phyloP scores from a whole-genome alignment of 2,329 filamentous ascomycete species.

The Immersiporthe knoxdaviesiana region DNA sequence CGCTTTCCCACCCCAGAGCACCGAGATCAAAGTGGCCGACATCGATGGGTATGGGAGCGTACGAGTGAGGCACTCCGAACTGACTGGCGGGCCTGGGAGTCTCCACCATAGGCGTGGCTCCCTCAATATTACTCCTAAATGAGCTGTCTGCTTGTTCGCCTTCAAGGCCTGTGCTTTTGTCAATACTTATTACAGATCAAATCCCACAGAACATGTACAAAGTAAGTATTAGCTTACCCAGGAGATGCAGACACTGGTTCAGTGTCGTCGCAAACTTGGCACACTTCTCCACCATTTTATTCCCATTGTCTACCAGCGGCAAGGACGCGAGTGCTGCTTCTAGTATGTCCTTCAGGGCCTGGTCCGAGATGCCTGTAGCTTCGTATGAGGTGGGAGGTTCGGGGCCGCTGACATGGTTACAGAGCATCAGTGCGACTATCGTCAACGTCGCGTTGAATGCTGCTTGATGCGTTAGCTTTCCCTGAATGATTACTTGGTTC shows the following conservation, averaged over 20 bases:
- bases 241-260: constrained; percentile 24
- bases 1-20: constrained; percentile 24
- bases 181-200: neutral
- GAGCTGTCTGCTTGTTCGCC: constrained; percentile 10
- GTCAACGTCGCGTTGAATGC: constrained; percentile 33
- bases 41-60: constrained; percentile 23
- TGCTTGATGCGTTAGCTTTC: neutral
- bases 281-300: constrained; percentile 31
- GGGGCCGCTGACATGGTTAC: constrained; percentile 20
- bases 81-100: neutral
- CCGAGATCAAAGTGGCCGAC: constrained; percentile 22
- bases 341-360: constrained; percentile 12
- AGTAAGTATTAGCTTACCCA: constrained; percentile 19
- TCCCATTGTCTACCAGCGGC: constrained; percentile 28
- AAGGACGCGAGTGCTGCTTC: constrained; percentile 23
- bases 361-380: constrained; percentile 19
- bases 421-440: constrained; percentile 27
- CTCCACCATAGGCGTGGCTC: neutral
- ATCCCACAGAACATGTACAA: too few relatives aligned
- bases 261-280: constrained; percentile 25
- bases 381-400: neutral
- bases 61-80: constrained; percentile 12
- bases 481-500: too few relatives aligned
- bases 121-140: neutral
- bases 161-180: neutral